Base-by-base conservation (phyloP, 2,329 filamentous ascomycete genomes). In the Pseudogymnoascus sp. region DNA sequence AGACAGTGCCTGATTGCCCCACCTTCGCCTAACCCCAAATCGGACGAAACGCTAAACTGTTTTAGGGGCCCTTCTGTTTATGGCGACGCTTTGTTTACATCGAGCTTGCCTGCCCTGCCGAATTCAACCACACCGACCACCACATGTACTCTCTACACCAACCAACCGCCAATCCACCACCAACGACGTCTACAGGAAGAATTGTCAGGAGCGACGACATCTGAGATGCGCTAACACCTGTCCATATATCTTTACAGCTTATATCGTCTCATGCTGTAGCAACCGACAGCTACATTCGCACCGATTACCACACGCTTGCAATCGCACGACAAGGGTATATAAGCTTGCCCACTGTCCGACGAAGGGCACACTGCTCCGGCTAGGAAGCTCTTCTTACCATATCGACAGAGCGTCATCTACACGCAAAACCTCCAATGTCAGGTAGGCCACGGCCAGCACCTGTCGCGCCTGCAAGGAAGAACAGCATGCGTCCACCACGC, bases 361-460 rank as follows among this genome's bases (percentile, higher is more conserved):
- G 29, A 55, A 55, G 23, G 23, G 29, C 29, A 55, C 26, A 55
- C 3, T 35, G 16, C 49, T 21, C 29, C 12, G 19, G 16, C 29
- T 55, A 21, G 49, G 2, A 55, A 21, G 49, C 49, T 33, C n/a
- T 12, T 35, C 11, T 21, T 55, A 35, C 29, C 33, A 33, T 14
- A 55, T n/a, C 11, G 14, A 33, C 16, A 14, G 49, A 16, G 16
- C 49, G 2, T 33, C 29, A 35, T 21, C 29, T 33, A 55, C 21
- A 33, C 49, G 7, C 49, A 55, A 41, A 23, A 11, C 33, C 66
- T 66, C 65, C 65, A 45, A 85, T 86, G 83, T 80, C 80, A 72
- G 81, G 80, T 72, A 74, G 80, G 65, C 77, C 79, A 67, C 77
- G 82, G 72, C 77, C 81, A 73, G 74, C 75, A 65, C 68, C 73